A percentile compares a stretch with the other conserved stretches of the same genome.
phyloP scores from a whole-genome alignment of 306 rosid genomes.

The Lathyrus aphaca region DNA sequence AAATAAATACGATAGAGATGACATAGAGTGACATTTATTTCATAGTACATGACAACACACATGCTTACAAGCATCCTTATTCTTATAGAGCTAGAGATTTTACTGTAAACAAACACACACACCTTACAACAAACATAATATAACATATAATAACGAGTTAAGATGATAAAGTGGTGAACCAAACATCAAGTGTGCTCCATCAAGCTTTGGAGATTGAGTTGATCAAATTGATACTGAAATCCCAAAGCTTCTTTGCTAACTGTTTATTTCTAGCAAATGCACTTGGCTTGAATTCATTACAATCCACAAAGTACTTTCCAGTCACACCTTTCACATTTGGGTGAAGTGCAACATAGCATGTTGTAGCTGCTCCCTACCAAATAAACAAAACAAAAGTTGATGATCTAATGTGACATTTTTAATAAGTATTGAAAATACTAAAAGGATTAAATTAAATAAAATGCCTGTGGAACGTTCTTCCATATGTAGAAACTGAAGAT shows the following conservation, averaged over 20 bases:
- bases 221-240: slow-evolving; percentile 70
- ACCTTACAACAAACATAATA: slow-evolving; percentile 14
- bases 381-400: background rate
- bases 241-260: slow-evolving; percentile 72
- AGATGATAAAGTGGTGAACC: background rate
- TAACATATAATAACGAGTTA: background rate
- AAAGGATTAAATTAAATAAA: background rate
- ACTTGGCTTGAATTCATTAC: slow-evolving; percentile 68
- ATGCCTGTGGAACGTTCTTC: slow-evolving; percentile 92
- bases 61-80: slow-evolving; percentile 32
- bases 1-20: too few relatives aligned
- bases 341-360: slow-evolving; percentile 81
- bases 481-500: slow-evolving; percentile 67
- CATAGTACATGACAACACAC: background rate
- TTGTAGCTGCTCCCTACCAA: slow-evolving; percentile 81
- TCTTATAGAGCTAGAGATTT: slow-evolving; percentile 1
- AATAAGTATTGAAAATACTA: background rate
- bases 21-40: background rate
- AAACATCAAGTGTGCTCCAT: slow-evolving; percentile 22
- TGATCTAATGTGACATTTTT: background rate
- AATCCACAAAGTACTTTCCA: slow-evolving; percentile 76
- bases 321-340: slow-evolving; percentile 69
- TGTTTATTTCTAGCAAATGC: slow-evolving; percentile 47
- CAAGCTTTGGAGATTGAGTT: slow-evolving; percentile 46
- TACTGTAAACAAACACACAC: background rate